phyloP scores from a whole-genome alignment of 768 basidiomycete genomes.

The Pisolithus marmoratus region DNA sequence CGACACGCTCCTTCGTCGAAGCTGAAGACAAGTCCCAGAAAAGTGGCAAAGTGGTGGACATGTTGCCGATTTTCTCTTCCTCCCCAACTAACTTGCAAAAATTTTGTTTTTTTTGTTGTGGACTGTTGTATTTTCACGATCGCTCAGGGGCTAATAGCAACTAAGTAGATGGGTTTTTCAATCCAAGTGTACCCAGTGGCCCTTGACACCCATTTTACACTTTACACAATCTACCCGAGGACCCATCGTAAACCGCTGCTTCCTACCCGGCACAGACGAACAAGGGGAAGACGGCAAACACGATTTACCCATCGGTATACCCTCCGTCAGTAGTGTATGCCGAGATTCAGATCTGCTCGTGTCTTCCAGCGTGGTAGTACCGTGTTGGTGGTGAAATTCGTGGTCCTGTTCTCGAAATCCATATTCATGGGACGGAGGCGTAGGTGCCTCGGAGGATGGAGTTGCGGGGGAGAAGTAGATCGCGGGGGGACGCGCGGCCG shows the following conservation, averaged over 20 bases:
- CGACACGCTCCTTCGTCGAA: conserved; percentile 72
- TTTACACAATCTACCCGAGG: conserved; percentile 65
- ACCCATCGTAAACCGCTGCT: conserved; percentile 62
- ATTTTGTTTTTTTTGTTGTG: no score
- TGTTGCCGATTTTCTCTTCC: no score
- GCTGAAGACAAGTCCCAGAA: conserved; percentile 92
- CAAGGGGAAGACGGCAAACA: conserved; percentile 8
- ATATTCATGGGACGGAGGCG: conserved; percentile 9
- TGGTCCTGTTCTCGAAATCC: not conserved
- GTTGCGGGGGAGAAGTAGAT: conserved; percentile 25
- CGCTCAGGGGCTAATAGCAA: no score
- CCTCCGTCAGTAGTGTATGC: not conserved
- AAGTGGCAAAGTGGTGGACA: conserved; percentile 85
- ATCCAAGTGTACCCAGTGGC: conserved; percentile 68
- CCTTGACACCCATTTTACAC: conserved; percentile 58
- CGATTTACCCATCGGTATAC: not conserved
- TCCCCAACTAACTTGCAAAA: no score
- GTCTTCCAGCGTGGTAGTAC: not conserved
- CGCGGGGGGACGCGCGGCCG: conserved; percentile 16
- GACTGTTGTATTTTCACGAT: conserved; percentile 14
- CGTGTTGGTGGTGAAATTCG: not conserved
- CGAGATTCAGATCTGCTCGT: not conserved
- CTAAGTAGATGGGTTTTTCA: conserved; percentile 15
- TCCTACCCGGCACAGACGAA: conserved; percentile 19
- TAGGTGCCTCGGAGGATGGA: conserved; percentile 14